These are phyloP conservation scores for Dioscorea dumetorum DNA, from an alignment of 106 monocot genomes.

Conservation along the genomic window DNA sequence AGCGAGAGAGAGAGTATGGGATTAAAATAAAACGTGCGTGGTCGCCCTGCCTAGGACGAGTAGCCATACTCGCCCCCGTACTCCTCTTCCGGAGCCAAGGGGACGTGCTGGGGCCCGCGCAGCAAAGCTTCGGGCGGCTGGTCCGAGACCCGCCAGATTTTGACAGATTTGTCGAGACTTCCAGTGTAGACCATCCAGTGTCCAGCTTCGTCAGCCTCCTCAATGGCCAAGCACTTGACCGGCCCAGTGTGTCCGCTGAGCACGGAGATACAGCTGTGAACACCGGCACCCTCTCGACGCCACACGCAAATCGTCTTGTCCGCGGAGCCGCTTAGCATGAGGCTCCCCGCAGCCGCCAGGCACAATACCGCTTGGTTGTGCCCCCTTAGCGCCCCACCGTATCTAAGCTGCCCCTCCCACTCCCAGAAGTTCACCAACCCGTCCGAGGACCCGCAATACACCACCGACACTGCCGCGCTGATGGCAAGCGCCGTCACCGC, in stretches of 20 bases:
- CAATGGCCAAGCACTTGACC: slow-evolving; percentile 48
- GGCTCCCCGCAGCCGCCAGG: slow-evolving; percentile 28
- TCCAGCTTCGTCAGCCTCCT: slow-evolving; percentile 6
- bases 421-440: slow-evolving; percentile 50
- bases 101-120: slow-evolving; percentile 3
- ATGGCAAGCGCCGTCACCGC: slow-evolving; percentile 59
- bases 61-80: too few species aligned
- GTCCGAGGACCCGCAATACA: slow-evolving; percentile 67
- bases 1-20: too few species aligned
- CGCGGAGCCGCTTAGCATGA: slow-evolving; percentile 52
- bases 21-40: too few species aligned
- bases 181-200: slow-evolving; percentile 56
- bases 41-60: too few species aligned
- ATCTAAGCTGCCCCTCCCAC: slow-evolving; percentile 11
- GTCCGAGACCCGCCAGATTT: slow-evolving; percentile 56
- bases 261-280: slow-evolving; percentile 47
- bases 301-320: slow-evolving; percentile 67
- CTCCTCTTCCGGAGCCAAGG: not conserved
- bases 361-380: slow-evolving; percentile 62
- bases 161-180: slow-evolving; percentile 47
- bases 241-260: slow-evolving; percentile 40
- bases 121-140: slow-evolving; percentile 3
- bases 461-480: slow-evolving; percentile 14
- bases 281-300: slow-evolving; percentile 24
- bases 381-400: slow-evolving; percentile 20